Evolutionary conservation across 305 asterid species (phyloP), one percentile per base, ranked within the genome.

Genomic region (Fraxinus latifolia): DNA sequence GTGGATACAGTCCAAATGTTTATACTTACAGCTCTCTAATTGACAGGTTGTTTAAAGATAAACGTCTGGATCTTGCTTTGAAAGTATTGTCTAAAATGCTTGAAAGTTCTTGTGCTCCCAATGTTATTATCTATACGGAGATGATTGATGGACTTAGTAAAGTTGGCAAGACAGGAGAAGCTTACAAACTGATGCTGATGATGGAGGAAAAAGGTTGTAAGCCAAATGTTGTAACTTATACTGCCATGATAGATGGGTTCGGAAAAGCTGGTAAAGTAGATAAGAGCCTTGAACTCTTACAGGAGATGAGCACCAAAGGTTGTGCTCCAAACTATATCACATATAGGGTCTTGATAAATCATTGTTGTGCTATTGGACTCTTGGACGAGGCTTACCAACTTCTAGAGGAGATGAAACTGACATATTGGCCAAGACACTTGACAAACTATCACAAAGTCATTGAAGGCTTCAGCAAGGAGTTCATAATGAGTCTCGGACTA

Each of bases 141-240:
- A 95, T 95, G 97, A 88, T 95, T 71, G 96, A 95, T 86, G 99
- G 99, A 62, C 94, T 94, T 76, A 94, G 96, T 82, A 94, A 95
- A 90, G 91, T 86, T 25, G 99, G 98, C 84, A 95, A 95, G 84
- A 90, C 91, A 23, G 92, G 84, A 74, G 99, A 93, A 90, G 99
- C 99, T 33, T 85, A 90, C 87, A 95, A 91, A 83, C 88, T 95
- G 82, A 90, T 94, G 94, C 34, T 92, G 87, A 95, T 93, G 99
- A 94, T 95, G 98, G 97, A 95, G 86, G 97, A 94, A 79, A 95
- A 93, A 85, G 97, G 97, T 62, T 94, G 98, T 82, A 89, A 86
- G 27, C 99, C 98, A 58, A 94, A 92, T 84, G 99, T 95, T 67
- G 97, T 95, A 84, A 94, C 99, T 31, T 95, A 93, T 83, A 95